phyloP scores from a whole-genome alignment of 2,329 filamentous ascomycete genomes.

The Chrysoporthe austroafricana region DNA sequence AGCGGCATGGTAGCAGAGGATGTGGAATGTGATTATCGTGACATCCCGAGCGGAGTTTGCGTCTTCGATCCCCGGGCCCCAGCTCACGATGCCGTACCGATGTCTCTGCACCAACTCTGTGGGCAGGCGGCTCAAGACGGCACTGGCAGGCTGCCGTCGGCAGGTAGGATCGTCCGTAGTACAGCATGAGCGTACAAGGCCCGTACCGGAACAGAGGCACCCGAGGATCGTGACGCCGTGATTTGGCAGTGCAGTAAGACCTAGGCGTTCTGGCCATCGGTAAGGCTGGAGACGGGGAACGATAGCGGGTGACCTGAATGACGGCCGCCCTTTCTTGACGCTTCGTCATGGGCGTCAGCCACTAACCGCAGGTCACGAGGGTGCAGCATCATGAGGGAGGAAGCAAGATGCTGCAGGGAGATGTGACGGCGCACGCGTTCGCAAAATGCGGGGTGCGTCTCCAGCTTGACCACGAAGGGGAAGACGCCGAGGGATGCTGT shows the following conservation, averaged over 20 bases:
- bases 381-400: not conserved
- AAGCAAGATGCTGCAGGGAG: conserved; percentile 10
- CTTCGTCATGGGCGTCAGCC: conserved; percentile 6
- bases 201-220: not conserved
- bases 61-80: not conserved
- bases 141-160: not conserved
- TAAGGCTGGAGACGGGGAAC: not conserved
- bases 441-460: conserved; percentile 26
- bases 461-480: conserved; percentile 13
- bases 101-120: not conserved
- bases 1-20: not conserved
- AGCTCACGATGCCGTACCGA: not conserved
- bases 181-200: conserved; percentile 11
- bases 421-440: conserved; percentile 8
- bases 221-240: not conserved
- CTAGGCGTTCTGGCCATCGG: not conserved
- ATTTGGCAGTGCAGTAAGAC: conserved; percentile 1
- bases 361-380: conserved; percentile 10
- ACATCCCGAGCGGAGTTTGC: not conserved
- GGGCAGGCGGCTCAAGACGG: not conserved
- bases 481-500: not conserved
- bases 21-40: conserved; percentile 1
- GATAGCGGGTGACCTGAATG: conserved; percentile 1
- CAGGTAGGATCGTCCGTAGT: conserved; percentile 14
- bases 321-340: not conserved